Percentiles rank a stretch among this genome's conserved stretches.
Conservation (phyloP, 768 basidiomycete genomes). For the Amanita exitialis region DNA sequence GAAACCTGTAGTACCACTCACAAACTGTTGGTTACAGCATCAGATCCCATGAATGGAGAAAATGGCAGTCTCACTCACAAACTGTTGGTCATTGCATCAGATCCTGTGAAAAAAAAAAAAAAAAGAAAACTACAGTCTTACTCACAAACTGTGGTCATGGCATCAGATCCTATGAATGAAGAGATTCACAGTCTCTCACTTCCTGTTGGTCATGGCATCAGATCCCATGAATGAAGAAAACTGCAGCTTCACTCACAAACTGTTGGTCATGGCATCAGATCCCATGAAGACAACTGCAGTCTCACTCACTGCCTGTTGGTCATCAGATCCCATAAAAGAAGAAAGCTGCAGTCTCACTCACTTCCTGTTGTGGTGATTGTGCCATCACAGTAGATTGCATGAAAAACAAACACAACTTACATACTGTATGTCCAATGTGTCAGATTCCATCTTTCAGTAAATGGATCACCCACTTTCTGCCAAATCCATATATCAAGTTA, state of each 20-base stretch:
- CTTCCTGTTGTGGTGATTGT: neutral
- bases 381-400: too few species aligned
- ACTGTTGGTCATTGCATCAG: neutral
- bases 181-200: too few species aligned
- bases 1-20: too few species aligned
- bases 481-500: neutral
- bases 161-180: neutral
- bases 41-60: too few species aligned
- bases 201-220: neutral
- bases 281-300: too few species aligned
- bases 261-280: neutral
- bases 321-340: slow-evolving; percentile 6
- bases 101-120: slow-evolving; percentile 11
- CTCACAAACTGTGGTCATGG: neutral
- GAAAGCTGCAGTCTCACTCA: neutral
- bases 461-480: neutral
- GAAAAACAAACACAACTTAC: neutral
- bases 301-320: neutral
- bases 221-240: slow-evolving; percentile 5
- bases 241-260: neutral
- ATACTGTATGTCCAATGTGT: neutral
- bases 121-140: neutral
- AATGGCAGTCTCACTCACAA: too few species aligned
- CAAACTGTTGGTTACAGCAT: too few species aligned
- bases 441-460: neutral